Conservation (phyloP, 805 yeast species). For the Cyberlindnera veronae region DNA sequence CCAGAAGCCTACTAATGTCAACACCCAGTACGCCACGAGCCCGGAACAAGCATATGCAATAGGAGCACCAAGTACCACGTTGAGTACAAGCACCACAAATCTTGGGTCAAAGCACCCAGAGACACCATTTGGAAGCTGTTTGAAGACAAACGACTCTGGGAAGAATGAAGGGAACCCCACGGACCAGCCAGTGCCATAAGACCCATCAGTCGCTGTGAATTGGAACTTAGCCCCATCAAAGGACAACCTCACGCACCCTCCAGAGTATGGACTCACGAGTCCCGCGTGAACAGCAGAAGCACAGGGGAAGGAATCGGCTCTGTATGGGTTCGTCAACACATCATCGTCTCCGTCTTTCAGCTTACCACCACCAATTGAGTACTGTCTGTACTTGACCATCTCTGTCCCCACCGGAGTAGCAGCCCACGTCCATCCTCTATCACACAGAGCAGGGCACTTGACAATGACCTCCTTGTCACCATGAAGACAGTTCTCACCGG, state of each 20-base stretch:
- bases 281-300: slow-evolving; percentile 91
- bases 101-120: slow-evolving; percentile 72
- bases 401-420: slow-evolving; percentile 70
- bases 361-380: slow-evolving; percentile 75
- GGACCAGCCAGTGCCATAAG: slow-evolving; percentile 45
- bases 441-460: slow-evolving; percentile 88
- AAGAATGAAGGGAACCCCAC: slow-evolving; percentile 67
- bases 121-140: slow-evolving; percentile 34
- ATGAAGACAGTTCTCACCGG: slow-evolving; percentile 57
- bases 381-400: slow-evolving; percentile 65
- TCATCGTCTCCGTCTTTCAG: slow-evolving; percentile 20
- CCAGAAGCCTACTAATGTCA: slow-evolving; percentile 74
- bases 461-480: slow-evolving; percentile 46
- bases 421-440: slow-evolving; percentile 71
- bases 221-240: slow-evolving; percentile 49
- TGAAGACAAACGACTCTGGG: slow-evolving; percentile 69
- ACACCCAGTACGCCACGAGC: slow-evolving; percentile 56
- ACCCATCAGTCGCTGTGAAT: slow-evolving; percentile 49
- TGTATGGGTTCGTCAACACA: slow-evolving; percentile 55
- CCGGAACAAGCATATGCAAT: slow-evolving; percentile 49
- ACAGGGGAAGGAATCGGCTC: slow-evolving; percentile 88
- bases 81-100: slow-evolving; percentile 48
- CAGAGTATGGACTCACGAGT: slow-evolving; percentile 61
- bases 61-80: slow-evolving; percentile 60
- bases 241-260: slow-evolving; percentile 72